phyloP scores from a whole-genome alignment of 2,329 filamentous ascomycete genomes.

The Aspergillus brasiliensis region DNA sequence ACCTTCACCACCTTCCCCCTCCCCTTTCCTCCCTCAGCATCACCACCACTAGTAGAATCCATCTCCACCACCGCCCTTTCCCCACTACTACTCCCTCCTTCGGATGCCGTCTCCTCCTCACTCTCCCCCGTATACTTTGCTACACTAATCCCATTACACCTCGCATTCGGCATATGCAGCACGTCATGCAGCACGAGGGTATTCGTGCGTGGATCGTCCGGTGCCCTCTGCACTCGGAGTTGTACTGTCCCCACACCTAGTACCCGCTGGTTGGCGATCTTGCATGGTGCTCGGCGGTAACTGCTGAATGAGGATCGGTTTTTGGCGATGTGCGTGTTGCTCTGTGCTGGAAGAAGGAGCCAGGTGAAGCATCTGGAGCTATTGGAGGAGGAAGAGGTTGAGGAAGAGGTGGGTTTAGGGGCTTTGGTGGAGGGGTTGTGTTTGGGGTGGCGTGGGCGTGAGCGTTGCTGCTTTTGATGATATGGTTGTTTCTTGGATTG shows the following conservation, averaged over 20 bases:
- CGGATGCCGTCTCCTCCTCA: neutral
- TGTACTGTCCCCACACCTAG: conserved; percentile 23
- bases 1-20: conserved; percentile 9
- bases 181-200: conserved; percentile 21
- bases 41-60: neutral
- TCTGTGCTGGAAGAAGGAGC: conserved; percentile 20
- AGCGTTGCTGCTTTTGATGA: neutral
- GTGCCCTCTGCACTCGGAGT: conserved; percentile 17
- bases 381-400: neutral
- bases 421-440: neutral
- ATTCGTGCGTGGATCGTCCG: conserved; percentile 14
- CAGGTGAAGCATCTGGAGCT: conserved; percentile 24
- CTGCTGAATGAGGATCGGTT: conserved; percentile 23
- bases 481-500: neutral
- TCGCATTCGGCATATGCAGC: conserved; percentile 23
- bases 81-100: neutral
- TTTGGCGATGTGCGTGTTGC: conserved; percentile 25
- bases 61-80: neutral
- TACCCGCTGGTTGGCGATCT: conserved; percentile 18
- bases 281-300: conserved; percentile 23
- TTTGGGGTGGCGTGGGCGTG: neutral
- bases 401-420: neutral
- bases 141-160: conserved; percentile 24
- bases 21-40: neutral
- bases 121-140: conserved; percentile 11